These are phyloP conservation scores for Aphanomyces stellatus DNA, from an alignment of 352 stramenopile species.

Conservation along the genomic window DNA sequence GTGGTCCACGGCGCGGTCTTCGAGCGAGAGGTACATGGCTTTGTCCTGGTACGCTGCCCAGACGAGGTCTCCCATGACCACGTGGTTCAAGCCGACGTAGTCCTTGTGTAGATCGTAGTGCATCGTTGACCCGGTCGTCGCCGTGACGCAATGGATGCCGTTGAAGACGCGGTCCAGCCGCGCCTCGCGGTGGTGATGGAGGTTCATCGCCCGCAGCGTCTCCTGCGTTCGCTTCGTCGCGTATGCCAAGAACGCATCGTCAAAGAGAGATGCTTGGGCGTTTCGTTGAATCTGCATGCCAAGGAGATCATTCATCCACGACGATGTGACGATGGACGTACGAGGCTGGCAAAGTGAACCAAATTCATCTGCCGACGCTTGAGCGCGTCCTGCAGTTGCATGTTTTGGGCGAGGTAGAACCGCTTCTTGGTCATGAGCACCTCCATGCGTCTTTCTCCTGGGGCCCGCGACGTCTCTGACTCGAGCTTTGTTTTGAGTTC, in stretches of 20 bases:
- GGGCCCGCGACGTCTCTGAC: too few relatives aligned
- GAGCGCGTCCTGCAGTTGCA: neutral
- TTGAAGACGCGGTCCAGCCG: neutral
- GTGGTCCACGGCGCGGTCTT: neutral
- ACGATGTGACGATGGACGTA: neutral
- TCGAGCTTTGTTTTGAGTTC: neutral
- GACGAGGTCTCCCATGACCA: neutral
- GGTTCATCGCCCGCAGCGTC: neutral
- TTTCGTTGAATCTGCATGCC: too few relatives aligned
- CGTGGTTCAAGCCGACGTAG: neutral
- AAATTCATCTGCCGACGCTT: neutral
- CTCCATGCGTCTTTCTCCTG: neutral
- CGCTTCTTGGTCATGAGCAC: slow-evolving; percentile 3
- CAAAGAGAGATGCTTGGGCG: neutral
- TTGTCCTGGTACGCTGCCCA: neutral
- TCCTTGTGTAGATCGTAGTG: slow-evolving; percentile 12
- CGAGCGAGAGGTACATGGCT: neutral
- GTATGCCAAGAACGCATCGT: neutral
- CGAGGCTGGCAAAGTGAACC: neutral
- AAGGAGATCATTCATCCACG: neutral
- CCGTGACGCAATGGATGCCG: neutral
- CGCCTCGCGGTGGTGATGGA: neutral
- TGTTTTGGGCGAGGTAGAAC: slow-evolving; percentile 7
- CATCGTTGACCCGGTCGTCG: neutral
- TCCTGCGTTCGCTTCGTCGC: neutral